Base-by-base conservation (phyloP, 1,284 basidiomycete genomes). In the Rugiboletus extremiorientalis region DNA sequence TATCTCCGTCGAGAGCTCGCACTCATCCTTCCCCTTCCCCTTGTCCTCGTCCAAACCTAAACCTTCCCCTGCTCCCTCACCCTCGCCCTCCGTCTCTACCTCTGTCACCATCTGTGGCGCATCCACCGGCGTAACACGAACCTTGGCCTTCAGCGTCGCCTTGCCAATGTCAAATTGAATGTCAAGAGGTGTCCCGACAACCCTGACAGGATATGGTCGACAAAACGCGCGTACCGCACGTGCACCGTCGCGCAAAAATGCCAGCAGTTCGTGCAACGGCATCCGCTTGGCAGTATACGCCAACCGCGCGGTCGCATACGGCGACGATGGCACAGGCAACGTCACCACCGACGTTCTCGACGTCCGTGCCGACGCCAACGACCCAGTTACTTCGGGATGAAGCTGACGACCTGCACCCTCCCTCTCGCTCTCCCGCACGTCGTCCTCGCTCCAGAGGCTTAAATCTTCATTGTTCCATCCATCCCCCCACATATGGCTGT, bases 391-490 rank as follows among this genome's bases (percentile, higher is more conserved):
- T 15, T 36, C 22, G 5, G 2, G 1, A 9, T 3, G n/a, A n/a
- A n/a, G n/a, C n/a, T n/a, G 20, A 5, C 11, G 23, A 25, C 38
- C 11, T 16, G n/a, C 28, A n/a, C n/a, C n/a, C n/a, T n/a, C n/a
- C n/a, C n/a, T n/a, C 10, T 31, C 12, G 31, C 8, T 12, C n/a
- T n/a, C 27, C 4, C 3, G 34, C 22, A 52, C 23, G 48, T 73
- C 96, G 67, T 96, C 93, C 4, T 70, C 63, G 63, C 89, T 90
- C 93, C 92, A 98, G 15, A 96, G 63, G 60, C 92, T 95, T 55
- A 98, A 74, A 74, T 98, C 96, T 76, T 99, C 96, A 73, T 93
- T 86, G 71, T 98, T 96, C 96, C 96, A 99, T 4, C 88, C 86
- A 71, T 98, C 96, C 22, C 96, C 94, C 93, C 93, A 98, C 67